Evolutionary conservation across 163 green algal genomes (phyloP).

Genomic region (Coccomyxa subellipsoidea): DNA sequence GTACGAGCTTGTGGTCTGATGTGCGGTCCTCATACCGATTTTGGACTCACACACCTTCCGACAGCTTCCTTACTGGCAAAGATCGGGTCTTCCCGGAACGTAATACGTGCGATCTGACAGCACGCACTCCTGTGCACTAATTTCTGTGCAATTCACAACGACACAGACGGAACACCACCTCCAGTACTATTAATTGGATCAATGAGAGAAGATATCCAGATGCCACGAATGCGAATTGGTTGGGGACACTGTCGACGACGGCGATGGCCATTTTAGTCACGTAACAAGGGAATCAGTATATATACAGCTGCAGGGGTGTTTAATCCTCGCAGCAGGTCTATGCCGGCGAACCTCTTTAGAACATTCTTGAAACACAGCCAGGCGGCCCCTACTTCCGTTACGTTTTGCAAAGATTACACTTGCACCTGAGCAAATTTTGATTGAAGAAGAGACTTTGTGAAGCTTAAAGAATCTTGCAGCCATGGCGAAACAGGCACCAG

Average conservation of each 20-base stretch:
- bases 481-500: slow-evolving; percentile 23
- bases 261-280: no score
- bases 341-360: background rate
- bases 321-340: no score
- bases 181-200: background rate
- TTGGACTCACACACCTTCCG: no score
- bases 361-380: background rate
- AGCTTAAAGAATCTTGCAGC: background rate
- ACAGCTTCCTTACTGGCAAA: no score
- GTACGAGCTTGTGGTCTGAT: background rate
- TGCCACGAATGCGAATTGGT: no score
- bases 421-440: background rate
- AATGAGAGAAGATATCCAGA: no score
- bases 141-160: background rate
- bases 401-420: background rate
- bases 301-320: no score
- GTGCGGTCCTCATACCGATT: background rate
- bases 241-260: no score
- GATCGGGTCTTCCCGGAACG: no score
- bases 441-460: background rate
- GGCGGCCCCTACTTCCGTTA: background rate
- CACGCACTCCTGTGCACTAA: no score
- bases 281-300: no score
- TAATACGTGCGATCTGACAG: no score
- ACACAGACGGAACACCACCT: background rate